Base-by-base conservation (phyloP, 2,329 filamentous ascomycete genomes). In the Colletotrichum spaethianum region DNA sequence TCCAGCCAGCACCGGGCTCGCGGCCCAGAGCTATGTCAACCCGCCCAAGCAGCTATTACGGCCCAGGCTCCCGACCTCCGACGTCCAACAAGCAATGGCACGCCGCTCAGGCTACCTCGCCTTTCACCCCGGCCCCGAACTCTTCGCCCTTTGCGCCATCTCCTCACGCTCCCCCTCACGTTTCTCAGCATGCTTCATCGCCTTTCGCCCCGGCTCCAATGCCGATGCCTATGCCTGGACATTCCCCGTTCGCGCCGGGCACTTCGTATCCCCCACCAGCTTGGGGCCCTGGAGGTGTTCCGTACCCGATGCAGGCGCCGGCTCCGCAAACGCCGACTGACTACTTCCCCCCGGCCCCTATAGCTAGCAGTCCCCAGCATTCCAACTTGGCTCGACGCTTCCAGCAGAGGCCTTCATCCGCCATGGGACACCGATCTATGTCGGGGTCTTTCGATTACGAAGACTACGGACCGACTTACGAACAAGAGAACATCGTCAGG, bases 401-500 rank as follows among this genome's bases (percentile, higher is more conserved):
- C 56, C 59, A 67, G 38, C 52, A 68, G 36, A 78, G 82, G 59
- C 81, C 82, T 9, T 79, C 81, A 11, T 83, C 83, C 12, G 81
- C 81, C 55, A 84, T 85, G 79, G 84, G 82, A 16, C 84, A 80
- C 67, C 81, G 69, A 63, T 78, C 74, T 63, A 77, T 75, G 53
- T 75, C 76, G 6, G n/a, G n/a, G 16, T 66, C 77, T 0, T 85
- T 83, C 64, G 79, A 75, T 3, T 78, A 80, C 2, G 81, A 84
- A 14, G 83, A 85, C 4, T 63, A 63, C 20, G 61, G 38, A 12
- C 48, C 48, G 16, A 55, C 52, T 18, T 86, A 83, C 59, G 83
- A 86, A 2, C 82, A 83, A 14, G 80, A 85, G 5, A 78, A 82
- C 36, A 71, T 85, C 1, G 59, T 79, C 6, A 82, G 86, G 33